These are phyloP conservation scores for Penicillium maclennaniae DNA, from an alignment of 495 filamentous ascomycete genomes.

Conservation along the genomic window DNA sequence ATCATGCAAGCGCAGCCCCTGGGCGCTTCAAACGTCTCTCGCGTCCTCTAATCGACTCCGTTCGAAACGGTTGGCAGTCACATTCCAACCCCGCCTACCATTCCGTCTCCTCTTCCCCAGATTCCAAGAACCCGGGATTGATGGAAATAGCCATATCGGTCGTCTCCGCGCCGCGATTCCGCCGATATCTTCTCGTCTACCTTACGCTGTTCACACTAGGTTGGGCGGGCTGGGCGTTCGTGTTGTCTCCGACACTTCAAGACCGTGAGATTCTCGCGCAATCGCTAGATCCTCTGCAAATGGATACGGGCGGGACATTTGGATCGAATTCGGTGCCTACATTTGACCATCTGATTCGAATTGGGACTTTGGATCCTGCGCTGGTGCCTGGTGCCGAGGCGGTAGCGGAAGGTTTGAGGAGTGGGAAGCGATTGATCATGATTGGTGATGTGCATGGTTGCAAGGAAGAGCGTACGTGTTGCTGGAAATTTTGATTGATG, in stretches of 20 bases:
- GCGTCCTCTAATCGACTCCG: conserved; percentile 42
- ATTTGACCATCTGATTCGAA: conserved; percentile 47
- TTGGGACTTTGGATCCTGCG: conserved; percentile 35
- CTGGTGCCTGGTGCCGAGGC: conserved; percentile 26
- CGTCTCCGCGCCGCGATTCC: conserved; percentile 43
- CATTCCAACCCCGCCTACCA: conserved; percentile 21
- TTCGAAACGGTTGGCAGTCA: conserved; percentile 45
- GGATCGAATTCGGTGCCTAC: conserved; percentile 46
- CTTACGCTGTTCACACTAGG: conserved; percentile 33
- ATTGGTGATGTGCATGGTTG: conserved; percentile 93
- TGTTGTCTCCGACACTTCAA: conserved; percentile 37
- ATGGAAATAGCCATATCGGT: conserved; percentile 31
- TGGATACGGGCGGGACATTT: conserved; percentile 37
- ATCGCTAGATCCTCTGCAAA: conserved; percentile 37
- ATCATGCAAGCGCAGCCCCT: conserved; percentile 8
- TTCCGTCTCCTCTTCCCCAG: conserved; percentile 15
- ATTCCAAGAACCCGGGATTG: conserved; percentile 24
- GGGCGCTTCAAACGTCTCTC: conserved; percentile 16
- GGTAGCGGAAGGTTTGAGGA: conserved; percentile 8
- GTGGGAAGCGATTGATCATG: conserved; percentile 57
- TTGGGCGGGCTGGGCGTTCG: conserved; percentile 38
- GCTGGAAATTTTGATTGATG: background rate
- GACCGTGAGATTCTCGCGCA: conserved; percentile 34
- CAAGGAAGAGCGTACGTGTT: conserved; percentile 52
- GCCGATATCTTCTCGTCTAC: conserved; percentile 45